These are phyloP conservation scores for Rhodotorula glutinis DNA, from an alignment of 1,284 basidiomycete genomes.

Conservation along the genomic window DNA sequence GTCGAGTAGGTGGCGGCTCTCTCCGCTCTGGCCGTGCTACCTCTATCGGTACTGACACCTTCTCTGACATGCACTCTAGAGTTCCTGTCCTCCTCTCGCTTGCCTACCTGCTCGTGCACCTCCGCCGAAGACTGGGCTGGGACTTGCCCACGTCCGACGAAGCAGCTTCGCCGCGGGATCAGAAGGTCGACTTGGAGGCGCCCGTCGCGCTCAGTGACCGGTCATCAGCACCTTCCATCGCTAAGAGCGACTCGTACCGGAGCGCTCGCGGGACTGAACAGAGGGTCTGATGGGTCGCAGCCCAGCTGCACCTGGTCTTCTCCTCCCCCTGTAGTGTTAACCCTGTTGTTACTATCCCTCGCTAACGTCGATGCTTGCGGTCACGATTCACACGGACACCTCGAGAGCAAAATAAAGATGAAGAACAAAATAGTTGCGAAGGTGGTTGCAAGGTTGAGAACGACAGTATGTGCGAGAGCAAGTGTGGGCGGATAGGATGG, in stretches of 20 bases:
- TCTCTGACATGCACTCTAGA: too few species aligned
- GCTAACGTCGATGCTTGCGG: too few species aligned
- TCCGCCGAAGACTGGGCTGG: constrained; percentile 10
- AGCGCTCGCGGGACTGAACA: not conserved
- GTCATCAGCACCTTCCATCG: not conserved
- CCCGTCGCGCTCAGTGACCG: not conserved
- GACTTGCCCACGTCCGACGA: constrained; percentile 6
- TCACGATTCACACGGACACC: not conserved
- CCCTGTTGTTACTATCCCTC: not conserved
- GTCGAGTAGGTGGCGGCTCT: too few species aligned
- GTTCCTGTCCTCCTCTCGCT: constrained; percentile 45
- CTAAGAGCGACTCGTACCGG: not conserved
- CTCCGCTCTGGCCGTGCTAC: too few species aligned
- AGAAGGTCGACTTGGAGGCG: not conserved
- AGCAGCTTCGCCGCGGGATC: not conserved
- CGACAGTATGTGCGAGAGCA: too few species aligned
- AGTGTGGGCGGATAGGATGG: not conserved
- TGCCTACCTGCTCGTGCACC: constrained; percentile 12
- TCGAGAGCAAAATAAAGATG: too few species aligned
- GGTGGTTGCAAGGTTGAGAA: not conserved
- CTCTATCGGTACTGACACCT: too few species aligned
- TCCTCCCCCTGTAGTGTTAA: not conserved
- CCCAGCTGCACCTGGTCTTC: not conserved
- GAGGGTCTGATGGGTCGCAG: not conserved
- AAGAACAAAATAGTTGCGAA: not conserved